A percentile compares a stretch with the other conserved stretches of the same genome.
These are phyloP conservation scores for Galerina sulciceps DNA, from an alignment of 768 basidiomycete genomes.

Conservation along the genomic window DNA sequence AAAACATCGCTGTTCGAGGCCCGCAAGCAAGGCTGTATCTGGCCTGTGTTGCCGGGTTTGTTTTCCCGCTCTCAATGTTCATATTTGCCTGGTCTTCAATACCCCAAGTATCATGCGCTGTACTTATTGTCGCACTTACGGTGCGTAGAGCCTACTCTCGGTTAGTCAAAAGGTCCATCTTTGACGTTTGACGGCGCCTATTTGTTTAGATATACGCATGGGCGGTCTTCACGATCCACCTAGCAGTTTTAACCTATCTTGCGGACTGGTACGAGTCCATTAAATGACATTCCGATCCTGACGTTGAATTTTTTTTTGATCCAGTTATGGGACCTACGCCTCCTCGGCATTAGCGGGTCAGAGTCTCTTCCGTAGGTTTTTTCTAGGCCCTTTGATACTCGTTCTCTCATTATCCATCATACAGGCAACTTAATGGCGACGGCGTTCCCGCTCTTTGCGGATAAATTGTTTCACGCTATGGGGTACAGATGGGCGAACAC, in stretches of 20 bases:
- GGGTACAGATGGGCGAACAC: conserved; percentile 62
- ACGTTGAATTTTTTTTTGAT: not conserved
- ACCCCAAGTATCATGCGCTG: conserved; percentile 57
- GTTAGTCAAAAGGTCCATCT: not conserved
- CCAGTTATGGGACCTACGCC: conserved; percentile 54
- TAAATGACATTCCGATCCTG: not conserved
- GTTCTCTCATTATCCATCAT: not conserved
- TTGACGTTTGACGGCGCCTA: not conserved
- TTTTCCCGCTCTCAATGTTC: conserved; percentile 62
- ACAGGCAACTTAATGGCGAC: conserved; percentile 50
- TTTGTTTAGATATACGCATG: conserved; percentile 46
- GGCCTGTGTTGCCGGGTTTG: conserved; percentile 49
- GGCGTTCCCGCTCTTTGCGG: conserved; percentile 60
- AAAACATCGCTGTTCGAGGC: conserved; percentile 27
- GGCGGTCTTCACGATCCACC: conserved; percentile 54
- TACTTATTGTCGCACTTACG: conserved; percentile 51
- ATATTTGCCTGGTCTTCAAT: conserved; percentile 71
- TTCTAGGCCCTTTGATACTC: not conserved
- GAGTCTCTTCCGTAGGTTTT: conserved; percentile 51
- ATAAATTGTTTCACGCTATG: conserved; percentile 51
- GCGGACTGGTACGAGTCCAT: conserved; percentile 51
- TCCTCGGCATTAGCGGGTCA: conserved; percentile 69
- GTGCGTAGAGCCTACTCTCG: conserved; percentile 20
- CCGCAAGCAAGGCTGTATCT: conserved; percentile 59
- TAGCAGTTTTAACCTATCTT: conserved; percentile 57